Percentiles rank a stretch among this genome's conserved stretches.
These are phyloP conservation scores for Chaetoscypha palmicola DNA, from an alignment of 2,329 filamentous ascomycete species.

Conservation along the genomic window DNA sequence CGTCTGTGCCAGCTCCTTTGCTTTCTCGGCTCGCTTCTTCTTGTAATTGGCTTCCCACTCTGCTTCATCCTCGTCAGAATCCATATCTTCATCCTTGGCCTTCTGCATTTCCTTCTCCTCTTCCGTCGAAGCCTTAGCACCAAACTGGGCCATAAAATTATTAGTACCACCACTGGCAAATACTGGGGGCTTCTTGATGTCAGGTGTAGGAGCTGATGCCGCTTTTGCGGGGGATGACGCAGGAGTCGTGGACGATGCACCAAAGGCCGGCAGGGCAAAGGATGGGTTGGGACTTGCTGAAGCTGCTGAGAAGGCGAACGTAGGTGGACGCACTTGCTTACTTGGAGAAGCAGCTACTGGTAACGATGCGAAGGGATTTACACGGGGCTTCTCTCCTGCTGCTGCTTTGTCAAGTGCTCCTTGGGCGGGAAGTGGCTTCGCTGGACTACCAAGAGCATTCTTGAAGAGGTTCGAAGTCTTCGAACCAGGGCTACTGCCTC, in stretches of 20 bases:
- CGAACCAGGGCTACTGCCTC: constrained; percentile 17
- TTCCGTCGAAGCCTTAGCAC: constrained; percentile 16
- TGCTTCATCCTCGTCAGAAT: constrained; percentile 27
- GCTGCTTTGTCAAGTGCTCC: constrained; percentile 10
- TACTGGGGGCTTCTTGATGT: too few species aligned
- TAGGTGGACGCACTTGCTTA: background rate
- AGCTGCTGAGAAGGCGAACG: background rate
- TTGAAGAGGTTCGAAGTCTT: constrained; percentile 30
- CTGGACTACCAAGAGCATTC: constrained; percentile 25
- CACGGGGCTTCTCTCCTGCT: constrained; percentile 15
- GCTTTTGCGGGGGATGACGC: background rate
- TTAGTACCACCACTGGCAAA: constrained; percentile 9
- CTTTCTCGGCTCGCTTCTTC: constrained; percentile 14
- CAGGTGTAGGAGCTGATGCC: background rate
- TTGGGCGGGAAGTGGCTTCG: constrained; percentile 19
- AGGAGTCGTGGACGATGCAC: background rate
- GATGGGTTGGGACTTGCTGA: background rate
- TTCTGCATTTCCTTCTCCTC: constrained; percentile 24
- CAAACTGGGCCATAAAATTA: constrained; percentile 25
- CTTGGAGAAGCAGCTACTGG: constrained; percentile 15
- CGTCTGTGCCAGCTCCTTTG: constrained; percentile 19
- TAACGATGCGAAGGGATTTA: constrained; percentile 27
- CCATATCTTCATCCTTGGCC: constrained; percentile 26
- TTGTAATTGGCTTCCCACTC: constrained; percentile 23
- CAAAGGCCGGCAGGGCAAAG: background rate